A percentile compares a stretch with the other conserved stretches of the same genome.
phyloP scores from a whole-genome alignment of 192 early-diverging fungal species.

The Chytriomyces sp. region DNA sequence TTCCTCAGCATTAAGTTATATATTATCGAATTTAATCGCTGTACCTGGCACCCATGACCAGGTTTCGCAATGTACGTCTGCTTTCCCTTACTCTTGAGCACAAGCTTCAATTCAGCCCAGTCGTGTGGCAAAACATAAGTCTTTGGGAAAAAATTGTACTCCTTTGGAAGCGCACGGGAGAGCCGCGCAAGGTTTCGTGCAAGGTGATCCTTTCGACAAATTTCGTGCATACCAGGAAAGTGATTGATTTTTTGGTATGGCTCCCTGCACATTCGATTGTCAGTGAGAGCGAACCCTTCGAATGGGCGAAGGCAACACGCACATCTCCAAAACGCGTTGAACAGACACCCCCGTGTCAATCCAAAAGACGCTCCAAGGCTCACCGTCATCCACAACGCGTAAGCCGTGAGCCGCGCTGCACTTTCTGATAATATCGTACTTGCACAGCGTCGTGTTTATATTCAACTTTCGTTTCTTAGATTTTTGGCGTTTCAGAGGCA shows the following conservation, averaged over 20 bases:
- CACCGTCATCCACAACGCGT: slow-evolving; percentile 42
- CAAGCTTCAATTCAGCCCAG: slow-evolving; percentile 43
- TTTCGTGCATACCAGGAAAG: slow-evolving; percentile 68
- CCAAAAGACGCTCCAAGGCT: slow-evolving; percentile 54
- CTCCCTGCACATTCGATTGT: slow-evolving; percentile 33
- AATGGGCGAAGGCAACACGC: background rate
- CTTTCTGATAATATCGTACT: slow-evolving; percentile 55
- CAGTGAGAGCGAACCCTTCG: background rate
- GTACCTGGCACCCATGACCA: slow-evolving; percentile 61
- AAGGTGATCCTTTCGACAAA: slow-evolving; percentile 60
- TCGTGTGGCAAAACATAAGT: slow-evolving; percentile 59
- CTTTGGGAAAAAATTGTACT: slow-evolving; percentile 60
- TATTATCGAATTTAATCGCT: too few species aligned
- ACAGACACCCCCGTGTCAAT: slow-evolving; percentile 62
- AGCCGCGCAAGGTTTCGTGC: slow-evolving; percentile 57
- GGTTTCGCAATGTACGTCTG: slow-evolving; percentile 60
- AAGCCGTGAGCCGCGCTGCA: slow-evolving; percentile 39
- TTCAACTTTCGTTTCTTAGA: slow-evolving; percentile 17
- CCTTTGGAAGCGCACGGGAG: slow-evolving; percentile 51
- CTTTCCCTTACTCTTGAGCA: slow-evolving; percentile 20
- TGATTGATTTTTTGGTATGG: slow-evolving; percentile 62
- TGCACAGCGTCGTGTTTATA: slow-evolving; percentile 44
- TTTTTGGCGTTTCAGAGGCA: background rate
- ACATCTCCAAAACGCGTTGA: slow-evolving; percentile 56
- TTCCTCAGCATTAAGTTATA: too few species aligned